These are phyloP conservation scores for Jatropha curcas DNA, from an alignment of 345 rosid species.

Conservation along the genomic window DNA sequence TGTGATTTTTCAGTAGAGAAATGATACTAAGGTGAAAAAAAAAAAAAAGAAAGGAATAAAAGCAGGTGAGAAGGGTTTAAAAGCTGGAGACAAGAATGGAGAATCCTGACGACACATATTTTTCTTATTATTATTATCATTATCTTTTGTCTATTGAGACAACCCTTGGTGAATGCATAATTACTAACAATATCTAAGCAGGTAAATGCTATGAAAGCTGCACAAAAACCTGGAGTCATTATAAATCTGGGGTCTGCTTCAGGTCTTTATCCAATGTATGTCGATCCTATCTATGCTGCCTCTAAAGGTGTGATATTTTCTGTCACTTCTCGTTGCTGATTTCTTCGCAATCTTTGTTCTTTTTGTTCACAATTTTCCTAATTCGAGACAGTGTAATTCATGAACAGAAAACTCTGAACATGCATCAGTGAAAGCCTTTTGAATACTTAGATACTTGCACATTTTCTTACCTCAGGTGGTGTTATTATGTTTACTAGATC, in stretches of 20 bases:
- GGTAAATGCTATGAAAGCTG: slow-evolving; percentile 72
- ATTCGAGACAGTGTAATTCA: neutral
- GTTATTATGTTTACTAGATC: slow-evolving; percentile 90
- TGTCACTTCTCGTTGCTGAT: slow-evolving; percentile 9
- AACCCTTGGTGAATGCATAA: slow-evolving; percentile 1
- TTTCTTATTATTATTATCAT: too few relatives aligned
- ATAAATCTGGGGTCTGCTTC: slow-evolving; percentile 86
- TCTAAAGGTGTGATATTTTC: slow-evolving; percentile 66
- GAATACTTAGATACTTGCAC: slow-evolving; percentile 7
- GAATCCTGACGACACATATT: neutral
- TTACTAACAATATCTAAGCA: slow-evolving; percentile 33
- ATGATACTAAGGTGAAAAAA: too few relatives aligned
- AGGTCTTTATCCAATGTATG: slow-evolving; percentile 72
- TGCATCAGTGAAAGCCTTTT: neutral
- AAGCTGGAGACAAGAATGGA: neutral
- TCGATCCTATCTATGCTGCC: slow-evolving; percentile 70
- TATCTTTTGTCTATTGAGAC: neutral
- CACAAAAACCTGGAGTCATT: slow-evolving; percentile 82
- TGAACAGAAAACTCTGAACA: neutral
- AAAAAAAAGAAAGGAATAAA: too few relatives aligned
- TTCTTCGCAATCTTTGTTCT: neutral
- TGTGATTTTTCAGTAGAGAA: too few relatives aligned
- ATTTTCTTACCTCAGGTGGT: slow-evolving; percentile 52
- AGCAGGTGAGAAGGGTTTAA: neutral
- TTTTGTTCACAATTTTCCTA: neutral